A percentile compares a stretch with the other conserved stretches of the same genome.
Evolutionary conservation across 306 rosid species (phyloP).

Genomic region (Lablab purpureus): DNA sequence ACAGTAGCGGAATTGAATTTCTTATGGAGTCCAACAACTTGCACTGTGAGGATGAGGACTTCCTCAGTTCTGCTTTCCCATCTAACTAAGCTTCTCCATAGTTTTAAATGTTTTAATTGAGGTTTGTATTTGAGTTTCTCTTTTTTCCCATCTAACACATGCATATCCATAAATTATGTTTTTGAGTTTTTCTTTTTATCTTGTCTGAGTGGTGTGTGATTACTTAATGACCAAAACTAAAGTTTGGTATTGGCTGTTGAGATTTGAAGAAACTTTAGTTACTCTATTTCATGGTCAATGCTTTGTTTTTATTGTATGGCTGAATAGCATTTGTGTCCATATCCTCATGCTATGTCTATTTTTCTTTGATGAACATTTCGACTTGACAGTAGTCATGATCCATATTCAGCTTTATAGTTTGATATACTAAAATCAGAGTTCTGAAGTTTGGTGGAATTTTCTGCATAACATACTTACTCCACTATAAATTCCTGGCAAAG

Average conservation of each 20-base stretch:
- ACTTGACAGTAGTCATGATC: background rate
- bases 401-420: background rate
- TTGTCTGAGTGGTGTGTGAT: background rate
- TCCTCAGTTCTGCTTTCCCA: conserved; percentile 57
- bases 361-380: background rate
- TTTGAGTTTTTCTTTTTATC: background rate
- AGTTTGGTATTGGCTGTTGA: background rate
- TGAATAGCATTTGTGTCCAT: background rate
- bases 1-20: conserved; percentile 61
- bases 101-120: background rate
- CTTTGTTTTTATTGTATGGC: background rate
- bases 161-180: background rate
- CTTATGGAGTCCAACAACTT: conserved; percentile 73
- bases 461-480: background rate
- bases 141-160: no score
- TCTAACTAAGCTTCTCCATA: conserved; percentile 36
- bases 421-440: background rate
- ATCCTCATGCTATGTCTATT: background rate
- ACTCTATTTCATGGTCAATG: background rate
- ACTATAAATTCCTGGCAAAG: background rate
- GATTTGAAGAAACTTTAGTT: background rate
- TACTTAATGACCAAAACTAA: background rate
- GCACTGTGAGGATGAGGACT: conserved; percentile 69
- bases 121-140: conserved; percentile 1
- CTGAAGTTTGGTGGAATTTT: background rate